Evolutionary conservation across 2,329 filamentous ascomycete genomes (phyloP), one percentile per base, ranked within the genome.

Genomic region (Colletotrichum trifolii): DNA sequence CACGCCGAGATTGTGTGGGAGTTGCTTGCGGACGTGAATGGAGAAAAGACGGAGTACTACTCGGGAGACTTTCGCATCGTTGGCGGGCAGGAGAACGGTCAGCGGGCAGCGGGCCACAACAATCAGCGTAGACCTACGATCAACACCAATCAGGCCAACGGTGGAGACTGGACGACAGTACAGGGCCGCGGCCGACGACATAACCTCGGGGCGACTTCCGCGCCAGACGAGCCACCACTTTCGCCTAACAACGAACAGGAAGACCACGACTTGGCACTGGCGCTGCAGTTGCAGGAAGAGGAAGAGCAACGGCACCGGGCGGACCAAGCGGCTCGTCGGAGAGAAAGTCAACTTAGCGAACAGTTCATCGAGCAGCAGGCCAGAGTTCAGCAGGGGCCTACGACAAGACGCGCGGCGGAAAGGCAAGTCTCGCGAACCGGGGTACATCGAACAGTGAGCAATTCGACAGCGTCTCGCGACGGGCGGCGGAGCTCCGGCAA

Each of bases 1-100:
- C 93, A 97, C 70, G 91, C 94, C 13, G 95, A 98, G 74, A 89
- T 99, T 11, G 93, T 99, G 0, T 99, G 96, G 96, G 96, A 99
- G 77, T 96, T 91, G 9, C 83, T 99, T 2, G 90, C 91, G 1
- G 95, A 98, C 71, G 90, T 97, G 25, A 96, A 90, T 55, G 96
- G 96, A 8, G 90, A 92, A 71, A 87, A 87, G 12, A 89, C 92
- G 2, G 92, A 94, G 73, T 93, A 96, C 71, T 93, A 93, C 70
- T 93, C 94, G 0, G 96, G 96, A 2, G 94, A 98, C 72, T 98
- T 98, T 76, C 87, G 91, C 38, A 83, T 91, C 0, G 92, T 97
- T n/a, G 90, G 93, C 17, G 89, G 89, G 70, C 39, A 63, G 79
- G 74, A 64, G 69, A 64, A 70, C 64, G 55, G 59, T 62, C 60